A percentile compares a stretch with the other conserved stretches of the same genome.
Evolutionary conservation across 2,329 filamentous ascomycete species (phyloP).

Genomic region (Epichloe amarillans): DNA sequence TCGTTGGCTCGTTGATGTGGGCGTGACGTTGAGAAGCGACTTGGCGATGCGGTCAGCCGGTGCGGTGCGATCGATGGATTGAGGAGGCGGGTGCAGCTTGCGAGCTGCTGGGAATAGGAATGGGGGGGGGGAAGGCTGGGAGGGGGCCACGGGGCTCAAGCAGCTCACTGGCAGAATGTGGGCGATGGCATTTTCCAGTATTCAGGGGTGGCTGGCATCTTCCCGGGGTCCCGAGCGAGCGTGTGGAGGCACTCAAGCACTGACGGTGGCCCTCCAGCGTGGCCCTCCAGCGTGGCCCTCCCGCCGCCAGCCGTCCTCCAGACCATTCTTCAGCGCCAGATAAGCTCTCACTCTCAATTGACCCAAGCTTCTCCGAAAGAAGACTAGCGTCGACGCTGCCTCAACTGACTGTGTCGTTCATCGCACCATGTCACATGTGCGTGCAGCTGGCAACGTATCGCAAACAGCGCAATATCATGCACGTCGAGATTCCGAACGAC

Average conservation of each 20-base stretch:
- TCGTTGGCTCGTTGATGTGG: neutral
- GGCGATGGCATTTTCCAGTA: neutral
- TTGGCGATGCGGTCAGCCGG: conserved; percentile 2
- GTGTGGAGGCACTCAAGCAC: neutral
- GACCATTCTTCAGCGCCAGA: neutral
- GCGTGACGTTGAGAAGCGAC: neutral
- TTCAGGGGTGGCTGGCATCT: neutral
- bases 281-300: neutral
- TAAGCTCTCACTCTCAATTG: neutral
- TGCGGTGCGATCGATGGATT: neutral
- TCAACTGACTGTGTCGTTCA: too few relatives aligned
- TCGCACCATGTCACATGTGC: neutral
- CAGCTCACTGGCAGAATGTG: neutral
- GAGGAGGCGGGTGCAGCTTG: neutral
- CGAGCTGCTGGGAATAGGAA: neutral
- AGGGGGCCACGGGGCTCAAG: neutral
- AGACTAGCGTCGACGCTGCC: too few relatives aligned
- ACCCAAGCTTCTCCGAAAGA: too few relatives aligned
- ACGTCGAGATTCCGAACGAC: too few relatives aligned
- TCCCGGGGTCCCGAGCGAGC: neutral
- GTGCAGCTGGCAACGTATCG: neutral
- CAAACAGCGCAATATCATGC: too few relatives aligned
- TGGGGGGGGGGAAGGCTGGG: conserved; percentile 1
- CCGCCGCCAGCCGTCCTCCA: neutral
- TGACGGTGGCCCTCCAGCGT: neutral